These are phyloP conservation scores for Amanita muscaria DNA, from an alignment of 768 basidiomycete genomes.

Conservation along the genomic window DNA sequence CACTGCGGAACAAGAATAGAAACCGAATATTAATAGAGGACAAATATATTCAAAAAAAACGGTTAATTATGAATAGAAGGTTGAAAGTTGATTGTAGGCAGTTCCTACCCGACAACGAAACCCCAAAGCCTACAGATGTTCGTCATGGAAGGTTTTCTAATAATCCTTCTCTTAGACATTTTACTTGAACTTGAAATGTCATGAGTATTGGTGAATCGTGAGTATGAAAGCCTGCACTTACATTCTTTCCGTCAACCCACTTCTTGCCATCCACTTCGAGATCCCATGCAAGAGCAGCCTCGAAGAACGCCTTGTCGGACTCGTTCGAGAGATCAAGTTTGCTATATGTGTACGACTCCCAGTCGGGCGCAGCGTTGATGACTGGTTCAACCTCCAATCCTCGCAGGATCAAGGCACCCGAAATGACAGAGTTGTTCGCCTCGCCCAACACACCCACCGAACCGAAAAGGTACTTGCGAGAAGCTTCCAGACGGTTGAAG, in stretches of 20 bases:
- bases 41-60: too few species aligned
- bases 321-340: conserved; percentile 66
- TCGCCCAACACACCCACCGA: conserved; percentile 86
- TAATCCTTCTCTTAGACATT: too few species aligned
- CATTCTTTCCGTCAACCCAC: conserved; percentile 88
- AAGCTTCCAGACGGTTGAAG: conserved; percentile 97
- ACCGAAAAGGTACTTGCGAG: conserved; percentile 94
- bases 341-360: conserved; percentile 79
- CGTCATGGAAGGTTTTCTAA: too few species aligned
- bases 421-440: conserved; percentile 68
- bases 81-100: too few species aligned
- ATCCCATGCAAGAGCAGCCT: conserved; percentile 92
- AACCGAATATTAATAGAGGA: too few species aligned
- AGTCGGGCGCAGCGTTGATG: conserved; percentile 81
- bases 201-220: conserved; percentile 6
- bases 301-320: conserved; percentile 84
- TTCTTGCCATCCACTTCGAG: conserved; percentile 79
- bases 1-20: too few species aligned
- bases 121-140: too few species aligned
- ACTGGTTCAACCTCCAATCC: conserved; percentile 67
- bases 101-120: too few species aligned
- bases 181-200: conserved; percentile 26
- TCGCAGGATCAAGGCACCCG: conserved; percentile 76
- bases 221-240: conserved; percentile 31
- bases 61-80: too few species aligned